phyloP scores from a whole-genome alignment of 805 yeast species.

The Saccharomycopsis lassenensis region DNA sequence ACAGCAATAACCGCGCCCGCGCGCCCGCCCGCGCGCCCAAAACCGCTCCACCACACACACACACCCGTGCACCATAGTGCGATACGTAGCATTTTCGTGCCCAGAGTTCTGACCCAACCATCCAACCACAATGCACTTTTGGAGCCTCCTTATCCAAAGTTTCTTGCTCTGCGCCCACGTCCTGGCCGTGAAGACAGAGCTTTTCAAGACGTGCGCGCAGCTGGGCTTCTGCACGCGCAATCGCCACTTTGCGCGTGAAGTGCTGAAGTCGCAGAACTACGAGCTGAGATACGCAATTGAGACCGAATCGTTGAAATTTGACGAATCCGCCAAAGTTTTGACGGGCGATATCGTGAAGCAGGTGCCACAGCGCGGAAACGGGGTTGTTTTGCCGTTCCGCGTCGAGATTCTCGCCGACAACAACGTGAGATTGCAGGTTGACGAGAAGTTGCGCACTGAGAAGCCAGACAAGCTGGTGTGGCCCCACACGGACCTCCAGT shows the following conservation, averaged over 20 bases:
- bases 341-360: constrained; percentile 38
- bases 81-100: too few relatives aligned
- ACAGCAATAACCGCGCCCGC: too few relatives aligned
- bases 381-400: constrained; percentile 42
- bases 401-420: constrained; percentile 46
- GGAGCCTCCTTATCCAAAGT: too few relatives aligned
- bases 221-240: constrained; percentile 82
- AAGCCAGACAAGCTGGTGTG: constrained; percentile 20
- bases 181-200: constrained; percentile 47
- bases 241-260: constrained; percentile 46
- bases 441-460: constrained; percentile 43
- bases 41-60: too few relatives aligned
- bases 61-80: too few relatives aligned
- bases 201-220: constrained; percentile 69
- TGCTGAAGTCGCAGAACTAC: constrained; percentile 22
- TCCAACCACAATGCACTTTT: too few relatives aligned
- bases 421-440: constrained; percentile 49
- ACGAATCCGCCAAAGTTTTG: constrained; percentile 26
- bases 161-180: too few relatives aligned
- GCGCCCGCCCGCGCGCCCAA: too few relatives aligned
- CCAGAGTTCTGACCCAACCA: too few relatives aligned
- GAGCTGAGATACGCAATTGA: constrained; percentile 34
- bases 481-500: constrained; percentile 25
- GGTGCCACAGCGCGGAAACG: constrained; percentile 29
- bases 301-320: constrained; percentile 24